Base-by-base conservation (phyloP, 176 grass and related monocot genomes). In the Olyra latifolia region DNA sequence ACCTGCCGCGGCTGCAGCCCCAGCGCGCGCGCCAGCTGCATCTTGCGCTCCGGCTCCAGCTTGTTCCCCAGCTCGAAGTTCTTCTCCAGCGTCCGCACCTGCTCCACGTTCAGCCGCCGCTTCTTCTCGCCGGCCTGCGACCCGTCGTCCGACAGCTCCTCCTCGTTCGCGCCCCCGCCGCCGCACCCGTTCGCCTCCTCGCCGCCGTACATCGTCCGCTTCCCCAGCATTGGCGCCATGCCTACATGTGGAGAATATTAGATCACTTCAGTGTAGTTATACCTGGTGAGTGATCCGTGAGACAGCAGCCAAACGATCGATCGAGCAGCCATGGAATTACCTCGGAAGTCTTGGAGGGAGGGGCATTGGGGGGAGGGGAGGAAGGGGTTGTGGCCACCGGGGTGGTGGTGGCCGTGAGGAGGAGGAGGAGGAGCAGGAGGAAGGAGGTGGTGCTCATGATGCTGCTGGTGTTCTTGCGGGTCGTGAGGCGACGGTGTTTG, bases 31-130 rank as follows among this genome's bases (percentile, higher is more conserved):
- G 94, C 94, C 39, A 97, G 66, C 85, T 97, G 94, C 62, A 93
- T 79, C 82, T 97, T 97, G 17, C 94, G 85, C 80, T 97, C 94
- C 22, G 94, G 88, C 77, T 97, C 94, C 39, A 97, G 91, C 86
- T 97, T 97, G 80, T 93, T 97, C 22, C 88, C 91, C 30, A 97
- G 83, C 88, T 97, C 94, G 66, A 97, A 97, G 83, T 97, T 97
- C 88, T 93, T 93, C 90, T 97, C 94, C 71, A 97, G 80, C 42
- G 91, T 93, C 87, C 91, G 83, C 79, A 99, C 97, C 91, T 99
- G 97, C 64, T 99, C 97, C 74, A 93, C 82, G 87, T 96, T 99
- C 65, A 99, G 89, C 63, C 97, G 84, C 63, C 93, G 83, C 84
- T 99, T 99, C 90, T 96, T 99, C 87, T 99, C 97, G 29, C 91